A percentile compares a stretch with the other conserved stretches of the same genome.
phyloP scores from a whole-genome alignment of 192 early-diverging fungal species.

The Cetraspora pellucida region DNA sequence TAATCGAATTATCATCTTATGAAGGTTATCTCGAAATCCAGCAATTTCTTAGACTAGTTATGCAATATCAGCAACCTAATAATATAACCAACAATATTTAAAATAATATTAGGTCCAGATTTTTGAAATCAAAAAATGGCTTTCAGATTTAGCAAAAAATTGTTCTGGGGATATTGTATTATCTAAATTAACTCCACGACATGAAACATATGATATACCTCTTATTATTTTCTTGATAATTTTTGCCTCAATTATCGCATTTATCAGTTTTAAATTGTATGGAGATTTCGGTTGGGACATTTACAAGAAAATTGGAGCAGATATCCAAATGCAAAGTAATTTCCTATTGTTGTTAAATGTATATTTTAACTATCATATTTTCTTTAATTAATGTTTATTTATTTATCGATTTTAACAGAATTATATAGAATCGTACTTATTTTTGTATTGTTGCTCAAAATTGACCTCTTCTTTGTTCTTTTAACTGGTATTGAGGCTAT shows the following conservation, averaged over 20 bases:
- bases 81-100: too few species aligned
- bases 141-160: background rate
- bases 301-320: conserved; percentile 65
- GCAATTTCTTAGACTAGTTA: too few species aligned
- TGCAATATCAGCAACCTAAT: too few species aligned
- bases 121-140: background rate
- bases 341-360: background rate
- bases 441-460: conserved; percentile 76
- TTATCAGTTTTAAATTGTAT: conserved; percentile 57
- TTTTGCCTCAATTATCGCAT: conserved; percentile 50
- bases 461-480: conserved; percentile 83
- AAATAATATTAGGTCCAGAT: background rate
- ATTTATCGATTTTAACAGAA: conserved; percentile 35
- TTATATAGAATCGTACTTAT: conserved; percentile 74
- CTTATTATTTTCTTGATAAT: conserved; percentile 58
- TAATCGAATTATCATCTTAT: too few species aligned
- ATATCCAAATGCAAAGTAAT: conserved; percentile 61
- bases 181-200: background rate
- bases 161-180: background rate
- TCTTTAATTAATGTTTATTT: background rate
- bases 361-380: background rate
- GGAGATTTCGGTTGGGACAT: conserved; percentile 60
- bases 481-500: conserved; percentile 71
- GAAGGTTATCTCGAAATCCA: too few species aligned
- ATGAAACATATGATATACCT: conserved; percentile 46